A percentile compares a stretch with the other conserved stretches of the same genome.
Conservation (phyloP, 202 grass and related monocot species). For the Elaeis oleifera region DNA sequence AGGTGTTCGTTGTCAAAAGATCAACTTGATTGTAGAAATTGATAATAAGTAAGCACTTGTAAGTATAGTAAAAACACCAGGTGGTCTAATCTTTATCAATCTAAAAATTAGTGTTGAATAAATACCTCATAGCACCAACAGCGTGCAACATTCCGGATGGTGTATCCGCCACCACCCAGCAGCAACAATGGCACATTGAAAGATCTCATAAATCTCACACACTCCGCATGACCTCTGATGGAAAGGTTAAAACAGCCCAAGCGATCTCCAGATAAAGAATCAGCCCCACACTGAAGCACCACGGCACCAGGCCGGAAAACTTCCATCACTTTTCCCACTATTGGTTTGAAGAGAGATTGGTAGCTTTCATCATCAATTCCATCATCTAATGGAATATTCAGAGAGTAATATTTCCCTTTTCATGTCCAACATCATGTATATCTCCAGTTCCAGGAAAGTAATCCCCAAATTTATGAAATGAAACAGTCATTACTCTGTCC, state of each 20-base stretch:
- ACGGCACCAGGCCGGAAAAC: constrained; percentile 69
- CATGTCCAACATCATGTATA: constrained; percentile 56
- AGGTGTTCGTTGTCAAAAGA: too few relatives aligned
- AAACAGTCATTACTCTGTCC: constrained; percentile 89
- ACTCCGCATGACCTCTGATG: constrained; percentile 80
- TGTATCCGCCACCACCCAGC: constrained; percentile 89
- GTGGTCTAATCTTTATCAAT: too few relatives aligned
- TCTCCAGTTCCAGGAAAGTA: constrained; percentile 91
- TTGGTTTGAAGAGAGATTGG: constrained; percentile 80
- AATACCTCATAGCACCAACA: constrained; percentile 97
- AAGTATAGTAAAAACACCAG: too few relatives aligned
- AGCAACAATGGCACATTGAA: constrained; percentile 88
- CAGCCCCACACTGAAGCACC: constrained; percentile 85
- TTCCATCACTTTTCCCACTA: constrained; percentile 84
- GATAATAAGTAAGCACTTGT: too few relatives aligned
- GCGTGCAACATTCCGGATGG: constrained; percentile 87
- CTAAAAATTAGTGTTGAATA: too few relatives aligned
- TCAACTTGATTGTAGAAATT: too few relatives aligned
- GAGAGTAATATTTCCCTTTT: constrained; percentile 73
- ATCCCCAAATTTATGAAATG: constrained; percentile 89
- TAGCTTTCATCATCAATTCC: constrained; percentile 90
- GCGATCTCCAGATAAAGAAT: constrained; percentile 81
- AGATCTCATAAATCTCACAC: constrained; percentile 85
- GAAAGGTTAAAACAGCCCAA: constrained; percentile 90
- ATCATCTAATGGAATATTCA: constrained; percentile 74